Conservation (phyloP, 345 rosid species). For the Diplotaxis tenuifolia region DNA sequence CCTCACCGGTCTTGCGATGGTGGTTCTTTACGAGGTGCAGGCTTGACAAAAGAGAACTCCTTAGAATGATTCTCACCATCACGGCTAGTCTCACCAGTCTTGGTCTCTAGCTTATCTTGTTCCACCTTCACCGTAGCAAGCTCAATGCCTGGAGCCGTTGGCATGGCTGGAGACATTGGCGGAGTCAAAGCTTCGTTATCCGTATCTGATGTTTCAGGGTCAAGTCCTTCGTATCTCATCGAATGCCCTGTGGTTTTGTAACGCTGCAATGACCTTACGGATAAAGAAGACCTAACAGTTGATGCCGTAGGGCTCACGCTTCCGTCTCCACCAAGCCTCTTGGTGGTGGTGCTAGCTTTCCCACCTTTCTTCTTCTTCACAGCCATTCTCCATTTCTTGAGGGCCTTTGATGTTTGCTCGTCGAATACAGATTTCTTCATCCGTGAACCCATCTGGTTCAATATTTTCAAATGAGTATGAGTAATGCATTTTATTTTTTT, state of each 20-base stretch:
- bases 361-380: conserved; percentile 54
- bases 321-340: conserved; percentile 49
- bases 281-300: conserved; percentile 35
- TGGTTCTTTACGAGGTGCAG: conserved; percentile 40
- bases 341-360: conserved; percentile 44
- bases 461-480: no score
- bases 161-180: conserved; percentile 35
- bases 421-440: conserved; percentile 93
- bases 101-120: conserved; percentile 31
- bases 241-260: conserved; percentile 84
- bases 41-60: conserved; percentile 70
- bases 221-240: conserved; percentile 48
- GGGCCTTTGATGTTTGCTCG: conserved; percentile 88
- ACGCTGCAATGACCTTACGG: conserved; percentile 53
- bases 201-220: conserved; percentile 54
- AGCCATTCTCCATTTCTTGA: conserved; percentile 85
- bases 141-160: conserved; percentile 25
- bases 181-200: conserved; percentile 59
- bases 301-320: conserved; percentile 41
- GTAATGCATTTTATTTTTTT: not conserved
- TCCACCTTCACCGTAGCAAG: conserved; percentile 42
- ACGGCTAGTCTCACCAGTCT: conserved; percentile 34
- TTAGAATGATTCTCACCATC: conserved; percentile 40
- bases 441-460: conserved; percentile 72
- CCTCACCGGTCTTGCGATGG: conserved; percentile 37